These are phyloP conservation scores for Phyllosticta citriasiana DNA, from an alignment of 2,329 filamentous ascomycete genomes.

Conservation along the genomic window DNA sequence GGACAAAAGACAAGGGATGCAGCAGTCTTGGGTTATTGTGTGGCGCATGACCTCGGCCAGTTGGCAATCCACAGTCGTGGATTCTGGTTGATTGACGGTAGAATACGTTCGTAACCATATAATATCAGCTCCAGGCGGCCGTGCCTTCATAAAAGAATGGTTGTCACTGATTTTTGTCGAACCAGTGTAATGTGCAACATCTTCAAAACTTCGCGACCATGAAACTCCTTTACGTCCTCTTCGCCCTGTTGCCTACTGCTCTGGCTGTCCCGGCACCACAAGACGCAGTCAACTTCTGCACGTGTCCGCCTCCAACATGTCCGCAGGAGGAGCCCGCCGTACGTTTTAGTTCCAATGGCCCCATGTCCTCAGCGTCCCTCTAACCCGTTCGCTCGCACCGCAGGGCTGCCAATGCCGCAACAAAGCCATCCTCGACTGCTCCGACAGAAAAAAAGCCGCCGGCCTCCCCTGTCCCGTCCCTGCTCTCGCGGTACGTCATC, in stretches of 20 bases:
- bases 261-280: background rate
- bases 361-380: background rate
- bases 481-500: background rate
- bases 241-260: background rate
- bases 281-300: background rate
- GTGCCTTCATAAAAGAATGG: background rate
- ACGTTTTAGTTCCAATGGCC: background rate
- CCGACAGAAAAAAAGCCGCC: background rate
- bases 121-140: slow-evolving; percentile 3
- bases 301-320: background rate
- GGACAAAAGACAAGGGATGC: background rate
- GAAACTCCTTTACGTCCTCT: background rate
- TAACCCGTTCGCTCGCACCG: background rate
- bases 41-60: background rate
- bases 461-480: background rate
- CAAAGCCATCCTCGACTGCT: background rate
- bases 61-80: background rate
- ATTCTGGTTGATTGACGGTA: background rate
- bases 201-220: background rate
- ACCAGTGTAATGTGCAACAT: background rate
- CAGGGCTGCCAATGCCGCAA: slow-evolving; percentile 1
- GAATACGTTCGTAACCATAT: background rate
- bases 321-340: background rate
- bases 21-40: background rate
- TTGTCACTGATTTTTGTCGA: background rate